Evolutionary conservation across 2,329 filamentous ascomycete genomes (phyloP), one percentile per base, ranked within the genome.

Genomic region (Colletotrichum limetticola): DNA sequence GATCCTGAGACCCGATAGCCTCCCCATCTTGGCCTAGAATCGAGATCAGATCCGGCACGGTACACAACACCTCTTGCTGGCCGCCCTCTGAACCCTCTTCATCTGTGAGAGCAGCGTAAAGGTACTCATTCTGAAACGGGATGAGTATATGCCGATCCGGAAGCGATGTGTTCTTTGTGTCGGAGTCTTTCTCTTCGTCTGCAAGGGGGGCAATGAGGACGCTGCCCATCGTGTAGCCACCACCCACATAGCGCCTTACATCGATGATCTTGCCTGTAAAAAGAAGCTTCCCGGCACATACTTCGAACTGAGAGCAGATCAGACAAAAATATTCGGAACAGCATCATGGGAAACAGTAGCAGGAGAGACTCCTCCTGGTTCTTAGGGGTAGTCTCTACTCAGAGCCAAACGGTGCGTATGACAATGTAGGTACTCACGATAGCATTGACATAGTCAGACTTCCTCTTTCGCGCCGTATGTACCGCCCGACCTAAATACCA

Each of bases 1-100:
- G 78, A 28, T 89, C 86, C 16, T 85, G 84, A 0, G 86, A 86
- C 0, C 86, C 86, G 5, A 89, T 81, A 0, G 86, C 86, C 61
- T 86, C 85, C 0, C 87, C 86, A 60, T 87, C 85, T 49, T 82
- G 80, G 1, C 81, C 82, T 0, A 83, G 76, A 3, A 83, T 79
- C 0, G 82, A 83, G 1, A 83, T 83, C 0, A 83, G 76, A 12
- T 83, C 79, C 0, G 82, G 82, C 0, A 83, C 81, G 0, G 81
- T 83, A 68, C 81, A 82, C 0, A 83, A 76, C 1, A 83, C 76
- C 26, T 81, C 69, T 11, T 49, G 42, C 8, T 78, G 78, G 0
- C 77, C 78, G 0, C 74, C 74, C 6, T 81, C 78, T 1, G 79
- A 78, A 1, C 80, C 81, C 2, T 78, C 75, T 0, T 77, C 70